Base-by-base conservation (phyloP, 345 rosid genomes). In the Arabidopsis suecica region DNA sequence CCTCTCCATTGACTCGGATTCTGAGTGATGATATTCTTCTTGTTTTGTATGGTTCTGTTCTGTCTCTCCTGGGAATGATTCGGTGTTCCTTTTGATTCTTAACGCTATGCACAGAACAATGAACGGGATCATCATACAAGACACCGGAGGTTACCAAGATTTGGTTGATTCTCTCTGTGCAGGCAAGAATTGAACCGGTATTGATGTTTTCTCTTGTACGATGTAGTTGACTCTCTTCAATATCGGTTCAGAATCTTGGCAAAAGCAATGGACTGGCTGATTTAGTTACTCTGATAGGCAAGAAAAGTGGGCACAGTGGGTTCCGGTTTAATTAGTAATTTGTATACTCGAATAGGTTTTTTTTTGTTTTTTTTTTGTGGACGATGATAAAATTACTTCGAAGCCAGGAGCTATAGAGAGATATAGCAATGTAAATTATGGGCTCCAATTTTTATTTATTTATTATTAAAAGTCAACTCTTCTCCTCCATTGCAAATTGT, bases 1-100 rank as follows among this genome's bases (percentile, higher is more conserved):
- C 81, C 86, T 92, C 68, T 90, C 98, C 51, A 92, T 90, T 64
- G 91, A 87, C 81, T 86, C 89, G 7, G 97, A 90, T 72, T 79
- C 98, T 4, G 95, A 90, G 62, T 93, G 77, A 76, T 66, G 32
- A 50, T 54, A 49, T 40, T 65, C 22, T 63, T 48, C 66, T 71
- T 77, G 79, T 58, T 53, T 44, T 69, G 69, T 76, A 61, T 61
- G 47, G 18, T 73, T 65, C 32, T 65, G 14, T 75, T 68, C 18
- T 69, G 7, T 44, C 65, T 59, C 64, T 65, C 45, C 53, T 51
- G 74, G 76, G 76, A 23, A 78, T 80, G 84, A 71, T 82, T 71
- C 28, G 81, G 64, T 80, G 80, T 60, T 82, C 70, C 70, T 77
- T 77, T 70, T 47, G 71, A 63, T 71, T 77, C 67, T 71, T 64